Evolutionary conservation across 2,329 filamentous ascomycete species (phyloP), one percentile per base, ranked within the genome.

Genomic region (Neofusicoccum parvum): DNA sequence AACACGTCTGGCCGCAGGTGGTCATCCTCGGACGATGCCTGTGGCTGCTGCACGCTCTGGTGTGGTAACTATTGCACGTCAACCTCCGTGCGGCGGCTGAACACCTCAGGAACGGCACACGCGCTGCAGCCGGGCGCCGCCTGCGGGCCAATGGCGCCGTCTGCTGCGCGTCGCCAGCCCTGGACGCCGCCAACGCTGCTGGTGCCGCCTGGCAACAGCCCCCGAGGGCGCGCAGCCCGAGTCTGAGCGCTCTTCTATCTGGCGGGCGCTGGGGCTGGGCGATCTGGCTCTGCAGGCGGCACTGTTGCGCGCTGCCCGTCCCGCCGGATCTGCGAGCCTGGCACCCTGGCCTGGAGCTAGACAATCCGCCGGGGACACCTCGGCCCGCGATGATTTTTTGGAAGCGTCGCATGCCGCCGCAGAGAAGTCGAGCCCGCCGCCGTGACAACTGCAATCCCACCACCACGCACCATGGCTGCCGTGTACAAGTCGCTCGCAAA

Each of bases 401-500:
- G n/a, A 11, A 23, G 56, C 56, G 34, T 41, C 53, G 53, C 54
- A 45, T 41, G 5, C 56, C 20, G 14, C 20, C 56, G 27, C 27
- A 32, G 27, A 37, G 15, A 23, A 7, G 23, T 37, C 32, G 37
- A 60, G 56, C 48, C 15, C 50, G 34, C 50, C 50, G 32, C 43
- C n/a, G 41, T 32, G 41, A 59, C 62, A 43, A 34, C 39, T 23
- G 6, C 37, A 32, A 3, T n/a, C 43, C 7, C 53, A 59, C 23
- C 53, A 43, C 51, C 15, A 14, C 14, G 6, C 43, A 41, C 48
- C 54, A 86, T 87, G 84, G 82, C 84, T 39, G 78, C 85, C 37
- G 84, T 86, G 65, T 87, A 87, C 80, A 86, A 86, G 70, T 81
- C 83, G 1, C 75, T 86, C 43, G 82, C 82, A 6, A 80, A 80